These are phyloP conservation scores for Prosopis cineraria DNA, from an alignment of 306 rosid genomes.

Conservation along the genomic window DNA sequence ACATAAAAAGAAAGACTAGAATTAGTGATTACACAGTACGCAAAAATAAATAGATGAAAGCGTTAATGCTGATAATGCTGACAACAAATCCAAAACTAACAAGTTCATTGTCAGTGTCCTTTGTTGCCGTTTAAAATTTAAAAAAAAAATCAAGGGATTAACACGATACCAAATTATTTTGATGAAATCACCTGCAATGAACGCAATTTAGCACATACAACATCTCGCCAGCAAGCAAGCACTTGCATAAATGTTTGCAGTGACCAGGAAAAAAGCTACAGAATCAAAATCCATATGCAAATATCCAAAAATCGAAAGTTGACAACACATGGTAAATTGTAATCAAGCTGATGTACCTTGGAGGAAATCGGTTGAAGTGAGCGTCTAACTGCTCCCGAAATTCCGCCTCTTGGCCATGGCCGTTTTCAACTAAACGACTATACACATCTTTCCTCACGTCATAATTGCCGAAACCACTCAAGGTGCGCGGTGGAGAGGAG, in stretches of 20 bases:
- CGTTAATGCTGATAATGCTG: not conserved
- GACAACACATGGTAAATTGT: not conserved
- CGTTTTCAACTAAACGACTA: constrained; percentile 71
- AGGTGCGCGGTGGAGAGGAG: constrained; percentile 86
- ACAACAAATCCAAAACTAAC: not conserved
- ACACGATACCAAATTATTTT: not conserved
- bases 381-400: constrained; percentile 83
- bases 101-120: constrained; percentile 10
- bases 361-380: constrained; percentile 95
- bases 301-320: constrained; percentile 16
- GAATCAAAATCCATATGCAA: constrained; percentile 19
- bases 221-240: not conserved
- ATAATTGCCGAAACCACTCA: constrained; percentile 60
- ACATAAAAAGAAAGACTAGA: not conserved
- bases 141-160: not conserved
- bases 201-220: not conserved
- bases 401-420: constrained; percentile 66
- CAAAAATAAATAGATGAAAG: not conserved
- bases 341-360: constrained; percentile 55
- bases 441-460: constrained; percentile 80
- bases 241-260: not conserved
- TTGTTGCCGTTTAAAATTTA: not conserved
- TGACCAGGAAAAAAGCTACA: not conserved
- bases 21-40: not conserved
- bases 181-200: constrained; percentile 12